These are phyloP conservation scores for Heliamphora pulchella DNA, from an alignment of 179 eudicot genomes.

Conservation along the genomic window DNA sequence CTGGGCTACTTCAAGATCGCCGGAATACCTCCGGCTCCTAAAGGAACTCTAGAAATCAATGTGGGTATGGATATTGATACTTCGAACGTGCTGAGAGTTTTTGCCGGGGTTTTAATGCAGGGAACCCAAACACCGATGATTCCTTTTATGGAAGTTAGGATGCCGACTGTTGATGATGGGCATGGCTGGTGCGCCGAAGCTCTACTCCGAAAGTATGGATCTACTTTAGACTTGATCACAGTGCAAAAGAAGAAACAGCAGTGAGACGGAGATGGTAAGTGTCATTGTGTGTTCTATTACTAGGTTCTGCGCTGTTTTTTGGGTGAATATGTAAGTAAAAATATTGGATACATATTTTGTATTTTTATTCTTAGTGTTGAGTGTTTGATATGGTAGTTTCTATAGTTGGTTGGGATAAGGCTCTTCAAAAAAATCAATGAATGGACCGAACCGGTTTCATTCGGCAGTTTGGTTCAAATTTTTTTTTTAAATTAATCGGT, in stretches of 20 bases:
- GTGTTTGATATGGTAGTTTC: too few relatives aligned
- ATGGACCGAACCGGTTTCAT: too few relatives aligned
- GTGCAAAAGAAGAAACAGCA: conserved; percentile 37
- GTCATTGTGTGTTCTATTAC: not conserved
- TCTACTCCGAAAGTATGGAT: conserved; percentile 45
- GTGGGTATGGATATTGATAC: conserved; percentile 85
- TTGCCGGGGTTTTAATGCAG: conserved; percentile 57
- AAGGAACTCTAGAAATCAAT: conserved; percentile 68
- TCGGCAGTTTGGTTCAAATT: too few relatives aligned
- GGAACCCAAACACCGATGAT: conserved; percentile 41
- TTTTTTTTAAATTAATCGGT: too few relatives aligned
- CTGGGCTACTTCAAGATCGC: conserved; percentile 73
- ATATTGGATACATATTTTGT: too few relatives aligned
- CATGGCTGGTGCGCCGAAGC: conserved; percentile 91
- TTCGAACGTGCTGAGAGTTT: conserved; percentile 53
- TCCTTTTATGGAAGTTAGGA: conserved; percentile 79
- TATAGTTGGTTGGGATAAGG: too few relatives aligned
- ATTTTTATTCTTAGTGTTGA: too few relatives aligned
- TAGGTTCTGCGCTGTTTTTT: not conserved
- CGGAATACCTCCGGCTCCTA: conserved; percentile 67
- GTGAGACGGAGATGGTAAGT: conserved; percentile 15
- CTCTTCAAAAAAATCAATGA: too few relatives aligned
- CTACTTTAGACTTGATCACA: conserved; percentile 46
- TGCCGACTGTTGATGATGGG: conserved; percentile 88
- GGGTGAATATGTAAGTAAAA: too few relatives aligned